Evolutionary conservation across 345 rosid genomes (phyloP).

Genomic region (Gossypioides kirkii): DNA sequence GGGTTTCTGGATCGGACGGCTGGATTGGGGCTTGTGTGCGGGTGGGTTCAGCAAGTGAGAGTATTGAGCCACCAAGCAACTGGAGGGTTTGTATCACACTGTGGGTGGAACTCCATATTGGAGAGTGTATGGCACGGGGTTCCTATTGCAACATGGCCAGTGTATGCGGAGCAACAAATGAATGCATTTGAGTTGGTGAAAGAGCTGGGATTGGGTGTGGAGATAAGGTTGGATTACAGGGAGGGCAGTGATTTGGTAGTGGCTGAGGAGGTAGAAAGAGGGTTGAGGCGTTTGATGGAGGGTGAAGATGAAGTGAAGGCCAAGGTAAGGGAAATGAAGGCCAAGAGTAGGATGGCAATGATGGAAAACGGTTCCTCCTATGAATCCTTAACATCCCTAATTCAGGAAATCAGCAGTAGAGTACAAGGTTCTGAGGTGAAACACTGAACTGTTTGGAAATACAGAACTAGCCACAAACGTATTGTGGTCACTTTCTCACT

Average conservation of each 20-base stretch:
- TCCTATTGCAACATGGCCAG: conserved; percentile 15
- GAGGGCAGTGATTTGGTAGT: conserved; percentile 1
- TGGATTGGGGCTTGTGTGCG: conserved; percentile 18
- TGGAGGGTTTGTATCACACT: conserved; percentile 25
- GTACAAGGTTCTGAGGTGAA: not conserved
- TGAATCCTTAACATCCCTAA: not conserved
- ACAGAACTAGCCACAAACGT: too few species aligned
- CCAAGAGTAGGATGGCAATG: not conserved
- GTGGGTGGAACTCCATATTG: conserved; percentile 29
- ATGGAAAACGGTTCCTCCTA: conserved; percentile 3
- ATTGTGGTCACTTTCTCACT: too few species aligned
- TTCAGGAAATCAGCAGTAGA: not conserved
- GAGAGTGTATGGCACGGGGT: conserved; percentile 26
- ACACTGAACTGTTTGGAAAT: not conserved
- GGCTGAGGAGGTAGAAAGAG: conserved; percentile 8
- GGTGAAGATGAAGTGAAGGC: not conserved
- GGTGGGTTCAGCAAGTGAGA: conserved; percentile 22
- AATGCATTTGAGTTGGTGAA: conserved; percentile 23
- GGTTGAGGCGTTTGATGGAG: conserved; percentile 12
- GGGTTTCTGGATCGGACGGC: conserved; percentile 20
- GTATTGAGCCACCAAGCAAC: conserved; percentile 20
- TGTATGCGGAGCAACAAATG: conserved; percentile 28
- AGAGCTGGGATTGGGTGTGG: conserved; percentile 21
- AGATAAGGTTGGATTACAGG: conserved; percentile 22
- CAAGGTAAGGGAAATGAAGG: conserved; percentile 1